Conservation (phyloP, 805 yeast species). For the Kuraishia hungarica region DNA sequence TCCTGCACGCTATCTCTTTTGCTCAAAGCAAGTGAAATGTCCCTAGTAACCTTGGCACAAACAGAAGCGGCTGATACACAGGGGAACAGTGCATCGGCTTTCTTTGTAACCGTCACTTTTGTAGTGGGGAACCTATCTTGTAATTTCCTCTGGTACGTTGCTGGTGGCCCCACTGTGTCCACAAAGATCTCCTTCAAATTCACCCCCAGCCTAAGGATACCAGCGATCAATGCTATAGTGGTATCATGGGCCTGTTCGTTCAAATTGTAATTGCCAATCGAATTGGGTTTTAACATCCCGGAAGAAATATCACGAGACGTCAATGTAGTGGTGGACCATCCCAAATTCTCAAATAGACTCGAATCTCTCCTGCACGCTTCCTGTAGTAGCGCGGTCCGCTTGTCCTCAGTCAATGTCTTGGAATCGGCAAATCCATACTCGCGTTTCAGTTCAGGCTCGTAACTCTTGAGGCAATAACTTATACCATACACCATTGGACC, state of each 20-base stretch:
- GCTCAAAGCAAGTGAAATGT: slow-evolving; percentile 39
- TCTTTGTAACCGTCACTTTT: slow-evolving; percentile 78
- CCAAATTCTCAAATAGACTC: slow-evolving; percentile 50
- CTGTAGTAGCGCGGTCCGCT: slow-evolving; percentile 51
- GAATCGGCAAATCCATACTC: slow-evolving; percentile 88
- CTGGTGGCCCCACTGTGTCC: slow-evolving; percentile 97
- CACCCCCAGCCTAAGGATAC: slow-evolving; percentile 53
- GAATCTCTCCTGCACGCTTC: slow-evolving; percentile 27
- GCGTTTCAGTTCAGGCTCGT: slow-evolving; percentile 34
- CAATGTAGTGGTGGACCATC: slow-evolving; percentile 83
- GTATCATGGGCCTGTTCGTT: slow-evolving; percentile 97
- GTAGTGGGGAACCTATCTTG: slow-evolving; percentile 59
- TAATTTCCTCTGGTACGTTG: slow-evolving; percentile 69
- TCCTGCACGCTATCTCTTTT: slow-evolving; percentile 18
- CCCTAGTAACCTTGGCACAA: slow-evolving; percentile 95
- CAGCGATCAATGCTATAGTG: slow-evolving; percentile 70
- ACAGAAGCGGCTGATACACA: slow-evolving; percentile 92
- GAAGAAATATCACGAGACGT: slow-evolving; percentile 81
- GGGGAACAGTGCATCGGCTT: slow-evolving; percentile 90
- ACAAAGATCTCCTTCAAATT: slow-evolving; percentile 68
- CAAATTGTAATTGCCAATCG: slow-evolving; percentile 58
- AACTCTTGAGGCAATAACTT: slow-evolving; percentile 60
- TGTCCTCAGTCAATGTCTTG: slow-evolving; percentile 69
- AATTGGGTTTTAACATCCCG: slow-evolving; percentile 72
- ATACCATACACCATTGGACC: slow-evolving; percentile 98